Base-by-base conservation (phyloP, 2,329 filamentous ascomycete species). In the Escovopsis sp. region DNA sequence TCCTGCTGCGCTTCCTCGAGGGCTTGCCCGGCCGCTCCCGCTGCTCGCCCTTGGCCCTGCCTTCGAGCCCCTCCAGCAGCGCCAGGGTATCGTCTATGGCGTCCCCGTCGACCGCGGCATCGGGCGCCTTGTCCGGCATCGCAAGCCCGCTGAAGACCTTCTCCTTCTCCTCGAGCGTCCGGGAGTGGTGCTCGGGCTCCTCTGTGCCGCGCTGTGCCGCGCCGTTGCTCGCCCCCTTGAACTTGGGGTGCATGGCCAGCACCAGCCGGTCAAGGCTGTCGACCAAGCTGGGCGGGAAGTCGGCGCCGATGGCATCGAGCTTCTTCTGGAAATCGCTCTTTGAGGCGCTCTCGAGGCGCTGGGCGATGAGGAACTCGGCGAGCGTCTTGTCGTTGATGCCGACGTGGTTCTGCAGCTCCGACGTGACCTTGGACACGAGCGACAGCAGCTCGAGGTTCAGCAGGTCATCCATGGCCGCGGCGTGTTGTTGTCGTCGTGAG, bases 341-440 rank as follows among this genome's bases (percentile, higher is more conserved):
- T 26, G 73, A 73, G 41, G 69, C 72, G 66, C 79, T 83, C 72
- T 88, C 76, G 59, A 82, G 64, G 54, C 94, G 85, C 59, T 94
- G 83, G 47, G 84, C 84, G 57, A 98, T 94, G 55, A 98, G 78
- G 58, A 94, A 98, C 63, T 98, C 91, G 52, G 91, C 88, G 26
- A 98, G 77, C 5, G 86, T 94, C 64, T 94, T 95, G 65, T 98
- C 88, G 59, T 76, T 83, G 53, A 95, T 78, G 43, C 88, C 86
- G 46, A 96, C 65, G 64, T 98, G 85, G 57, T 98, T 98, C 55
- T 94, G 82, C 42, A 98, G 72, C 63, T 98, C 91, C 15, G 84
- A 89, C 12, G 87, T 87, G 53, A 98, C 86, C 62, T 89, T 94
- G 40, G 86, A 91, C 44, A 96, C 87, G 56, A 98, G 80, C 54